These are phyloP conservation scores for Blastobotrys chiropterorum DNA, from an alignment of 805 yeast species.

Conservation along the genomic window DNA sequence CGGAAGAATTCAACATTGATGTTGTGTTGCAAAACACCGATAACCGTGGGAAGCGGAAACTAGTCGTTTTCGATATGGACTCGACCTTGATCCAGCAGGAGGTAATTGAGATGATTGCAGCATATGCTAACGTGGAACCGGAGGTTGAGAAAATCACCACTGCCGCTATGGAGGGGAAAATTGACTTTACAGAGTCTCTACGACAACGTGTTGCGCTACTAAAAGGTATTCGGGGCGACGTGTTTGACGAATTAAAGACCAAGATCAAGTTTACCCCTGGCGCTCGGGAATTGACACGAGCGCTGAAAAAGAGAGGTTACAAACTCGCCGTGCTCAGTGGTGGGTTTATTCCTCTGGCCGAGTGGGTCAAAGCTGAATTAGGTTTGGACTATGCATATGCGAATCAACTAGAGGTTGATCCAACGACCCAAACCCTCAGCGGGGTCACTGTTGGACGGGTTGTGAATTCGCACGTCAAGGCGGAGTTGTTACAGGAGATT, in stretches of 20 bases:
- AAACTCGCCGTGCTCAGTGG: slow-evolving; percentile 87
- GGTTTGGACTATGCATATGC: slow-evolving; percentile 87
- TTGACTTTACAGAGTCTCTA: slow-evolving; percentile 82
- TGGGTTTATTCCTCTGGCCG: slow-evolving; percentile 87
- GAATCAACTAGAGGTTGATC: slow-evolving; percentile 44
- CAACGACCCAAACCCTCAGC: slow-evolving; percentile 45
- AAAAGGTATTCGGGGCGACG: slow-evolving; percentile 68
- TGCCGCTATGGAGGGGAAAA: slow-evolving; percentile 94
- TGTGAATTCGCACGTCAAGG: slow-evolving; percentile 83
- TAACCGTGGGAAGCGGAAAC: slow-evolving; percentile 9
- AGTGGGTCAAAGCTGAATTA: slow-evolving; percentile 57
- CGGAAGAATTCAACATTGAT: neutral
- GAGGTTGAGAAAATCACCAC: slow-evolving; percentile 86
- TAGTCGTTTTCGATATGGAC: slow-evolving; percentile 95
- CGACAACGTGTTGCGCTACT: slow-evolving; percentile 69
- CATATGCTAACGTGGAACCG: slow-evolving; percentile 83
- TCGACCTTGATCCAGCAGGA: slow-evolving; percentile 94
- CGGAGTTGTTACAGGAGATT: slow-evolving; percentile 53
- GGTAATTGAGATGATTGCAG: slow-evolving; percentile 93
- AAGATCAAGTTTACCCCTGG: slow-evolving; percentile 80
- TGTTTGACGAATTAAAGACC: slow-evolving; percentile 73
- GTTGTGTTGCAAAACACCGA: slow-evolving; percentile 15
- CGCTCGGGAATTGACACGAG: slow-evolving; percentile 61
- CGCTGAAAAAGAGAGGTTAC: slow-evolving; percentile 54
- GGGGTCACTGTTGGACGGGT: slow-evolving; percentile 77